Base-by-base conservation (phyloP, 805 yeast genomes). In the Metschnikowia gruessii region DNA sequence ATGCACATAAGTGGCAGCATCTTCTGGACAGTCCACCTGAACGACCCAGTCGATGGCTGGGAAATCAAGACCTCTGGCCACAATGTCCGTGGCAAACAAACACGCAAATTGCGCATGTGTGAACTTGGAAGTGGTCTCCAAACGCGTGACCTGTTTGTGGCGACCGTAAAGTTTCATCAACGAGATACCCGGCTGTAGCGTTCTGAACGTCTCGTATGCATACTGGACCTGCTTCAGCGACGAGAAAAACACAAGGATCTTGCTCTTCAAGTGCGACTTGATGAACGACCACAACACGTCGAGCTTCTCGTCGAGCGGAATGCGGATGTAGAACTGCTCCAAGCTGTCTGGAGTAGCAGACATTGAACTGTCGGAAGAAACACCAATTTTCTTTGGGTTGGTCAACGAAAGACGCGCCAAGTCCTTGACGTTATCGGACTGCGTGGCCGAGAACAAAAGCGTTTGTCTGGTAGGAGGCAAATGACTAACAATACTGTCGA, bases 11-110 rank as follows among this genome's bases (percentile, higher is more conserved):
- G 97, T 90, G 26, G 90, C 88, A 2, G 81, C 77, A 64, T 87
- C 95, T 61, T 89, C 97, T 0, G 97, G 96, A 57, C 95, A 87
- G 61, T 89, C 97, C 1, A 88, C 76, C 63, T 89, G 97, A 8
- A 89, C 73, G n/a, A 89, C 96, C 97, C 97, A 89, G 60, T 90
- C 95, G 41, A 89, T 87, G 5, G 91, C 87, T 0, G 97, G 96
- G 65, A 90, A 88, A 64, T 89, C 97, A 34, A 89, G 77, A 15
- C 97, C 97, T 62, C 97, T 74, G 1, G 97, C 96, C 11, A 88
- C 96, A 37, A 89, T 84, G 67, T 89, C 97, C 0, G 97, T 89
- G 0, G 96, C 94, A 60, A 89, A 82, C 40, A 89, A 68, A 68
- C 96, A 88, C 13, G 87, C 87, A 44, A 85, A 80, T 54, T 85